Conservation (phyloP, 1,284 basidiomycete species). For the Hypsizygus ulmarius region DNA sequence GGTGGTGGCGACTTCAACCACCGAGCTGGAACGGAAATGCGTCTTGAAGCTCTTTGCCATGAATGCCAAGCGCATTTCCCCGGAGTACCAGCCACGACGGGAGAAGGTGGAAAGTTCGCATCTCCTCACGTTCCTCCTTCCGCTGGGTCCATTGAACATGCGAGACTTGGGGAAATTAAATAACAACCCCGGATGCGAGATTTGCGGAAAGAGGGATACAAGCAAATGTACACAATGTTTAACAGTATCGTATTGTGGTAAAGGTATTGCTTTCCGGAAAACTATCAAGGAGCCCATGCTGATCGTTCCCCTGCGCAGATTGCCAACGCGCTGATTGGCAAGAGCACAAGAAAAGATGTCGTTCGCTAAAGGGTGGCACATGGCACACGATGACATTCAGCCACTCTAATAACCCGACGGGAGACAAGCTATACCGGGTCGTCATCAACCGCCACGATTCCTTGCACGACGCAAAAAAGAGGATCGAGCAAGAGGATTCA, state of each 20-base stretch:
- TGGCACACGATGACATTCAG: conserved; percentile 35
- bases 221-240: conserved; percentile 38
- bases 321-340: conserved; percentile 42
- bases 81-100: conserved; percentile 24
- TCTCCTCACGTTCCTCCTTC: conserved; percentile 36
- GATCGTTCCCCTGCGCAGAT: conserved; percentile 23
- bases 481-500: conserved; percentile 4
- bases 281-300: neutral
- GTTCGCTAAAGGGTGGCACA: conserved; percentile 36
- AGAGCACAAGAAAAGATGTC: conserved; percentile 37
- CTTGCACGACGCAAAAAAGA: conserved; percentile 5
- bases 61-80: conserved; percentile 33
- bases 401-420: conserved; percentile 1
- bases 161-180: conserved; percentile 36
- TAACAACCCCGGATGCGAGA: conserved; percentile 33
- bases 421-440: neutral
- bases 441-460: conserved; percentile 23
- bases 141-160: conserved; percentile 37
- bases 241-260: conserved; percentile 36
- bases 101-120: conserved; percentile 25
- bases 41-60: conserved; percentile 29
- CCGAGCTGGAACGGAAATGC: conserved; percentile 34
- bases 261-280: conserved; percentile 21
- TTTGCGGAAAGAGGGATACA: conserved; percentile 34
- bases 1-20: conserved; percentile 20